phyloP scores from a whole-genome alignment of 2,329 filamentous ascomycete genomes.

The Ceratocystis huliohia region DNA sequence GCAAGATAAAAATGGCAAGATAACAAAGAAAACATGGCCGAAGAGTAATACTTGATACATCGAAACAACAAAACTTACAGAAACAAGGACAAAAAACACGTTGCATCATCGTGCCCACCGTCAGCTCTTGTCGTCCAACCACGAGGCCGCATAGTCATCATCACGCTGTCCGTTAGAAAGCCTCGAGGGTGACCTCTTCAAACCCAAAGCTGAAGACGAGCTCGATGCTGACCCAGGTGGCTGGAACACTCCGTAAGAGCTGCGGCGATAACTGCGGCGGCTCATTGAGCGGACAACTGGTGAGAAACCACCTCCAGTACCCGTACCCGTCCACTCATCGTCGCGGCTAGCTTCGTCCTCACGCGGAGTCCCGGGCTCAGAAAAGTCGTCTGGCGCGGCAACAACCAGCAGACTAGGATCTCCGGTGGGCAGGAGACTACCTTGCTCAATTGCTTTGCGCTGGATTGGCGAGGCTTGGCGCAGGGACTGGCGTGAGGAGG shows the following conservation, averaged over 20 bases:
- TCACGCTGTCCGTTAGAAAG: slow-evolving; percentile 15
- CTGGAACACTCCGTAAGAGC: neutral
- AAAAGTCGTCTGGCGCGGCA: slow-evolving; percentile 47
- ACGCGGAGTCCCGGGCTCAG: slow-evolving; percentile 41
- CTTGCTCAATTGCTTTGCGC: slow-evolving; percentile 15
- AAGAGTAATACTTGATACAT: slow-evolving; percentile 2
- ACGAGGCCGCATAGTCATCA: slow-evolving; percentile 5
- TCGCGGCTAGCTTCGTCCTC: slow-evolving; percentile 28
- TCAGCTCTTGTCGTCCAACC: slow-evolving; percentile 3
- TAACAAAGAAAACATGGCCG: slow-evolving; percentile 1
- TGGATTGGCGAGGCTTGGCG: slow-evolving; percentile 18
- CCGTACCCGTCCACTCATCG: slow-evolving; percentile 13
- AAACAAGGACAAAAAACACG: neutral
- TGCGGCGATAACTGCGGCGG: slow-evolving; percentile 8
- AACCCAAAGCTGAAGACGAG: neutral
- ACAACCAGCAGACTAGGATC: slow-evolving; percentile 44
- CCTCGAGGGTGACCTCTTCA: slow-evolving; percentile 15
- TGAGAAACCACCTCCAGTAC: slow-evolving; percentile 16
- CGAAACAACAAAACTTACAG: slow-evolving; percentile 8
- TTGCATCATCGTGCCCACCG: neutral
- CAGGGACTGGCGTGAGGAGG: slow-evolving; percentile 17
- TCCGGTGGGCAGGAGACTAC: slow-evolving; percentile 15
- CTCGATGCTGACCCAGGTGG: slow-evolving; percentile 11
- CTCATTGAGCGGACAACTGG: slow-evolving; percentile 19
- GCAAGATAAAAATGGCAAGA: neutral